phyloP scores from a whole-genome alignment of 73 alveolate genomes.

The Tetrahymena malaccensis region DNA sequence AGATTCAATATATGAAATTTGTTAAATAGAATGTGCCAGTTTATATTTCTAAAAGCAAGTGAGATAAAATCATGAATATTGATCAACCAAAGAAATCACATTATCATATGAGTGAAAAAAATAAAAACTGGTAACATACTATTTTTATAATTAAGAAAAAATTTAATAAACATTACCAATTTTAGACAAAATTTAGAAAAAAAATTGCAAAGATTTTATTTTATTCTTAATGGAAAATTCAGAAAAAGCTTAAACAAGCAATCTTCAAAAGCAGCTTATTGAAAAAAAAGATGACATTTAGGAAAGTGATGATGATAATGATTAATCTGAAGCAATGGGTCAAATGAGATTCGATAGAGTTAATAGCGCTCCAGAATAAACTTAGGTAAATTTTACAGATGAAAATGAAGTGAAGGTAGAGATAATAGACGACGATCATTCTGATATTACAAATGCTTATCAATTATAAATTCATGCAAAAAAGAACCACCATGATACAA shows the following conservation, averaged over 20 bases:
- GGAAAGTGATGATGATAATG: not conserved
- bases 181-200: not conserved
- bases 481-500: not conserved
- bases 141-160: not conserved
- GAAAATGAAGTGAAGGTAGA: not conserved
- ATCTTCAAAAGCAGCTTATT: not conserved
- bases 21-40: not conserved
- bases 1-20: not conserved
- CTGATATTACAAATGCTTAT: not conserved
- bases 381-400: not conserved
- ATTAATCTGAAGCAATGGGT: not conserved
- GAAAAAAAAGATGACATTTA: not conserved
- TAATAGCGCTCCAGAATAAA: not conserved
- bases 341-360: not conserved
- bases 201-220: not conserved
- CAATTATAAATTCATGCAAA: not conserved
- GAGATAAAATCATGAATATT: not conserved
- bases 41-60: not conserved
- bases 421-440: not conserved
- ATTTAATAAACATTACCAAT: not conserved
- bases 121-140: not conserved
- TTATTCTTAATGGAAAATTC: not conserved
- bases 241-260: not conserved
- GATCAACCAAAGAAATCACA: not conserved
- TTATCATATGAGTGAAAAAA: not conserved